Percentiles rank a stretch among this genome's conserved stretches.
phyloP scores from a whole-genome alignment of 2,329 filamentous ascomycete species.

The Pleoardoris graminearum region DNA sequence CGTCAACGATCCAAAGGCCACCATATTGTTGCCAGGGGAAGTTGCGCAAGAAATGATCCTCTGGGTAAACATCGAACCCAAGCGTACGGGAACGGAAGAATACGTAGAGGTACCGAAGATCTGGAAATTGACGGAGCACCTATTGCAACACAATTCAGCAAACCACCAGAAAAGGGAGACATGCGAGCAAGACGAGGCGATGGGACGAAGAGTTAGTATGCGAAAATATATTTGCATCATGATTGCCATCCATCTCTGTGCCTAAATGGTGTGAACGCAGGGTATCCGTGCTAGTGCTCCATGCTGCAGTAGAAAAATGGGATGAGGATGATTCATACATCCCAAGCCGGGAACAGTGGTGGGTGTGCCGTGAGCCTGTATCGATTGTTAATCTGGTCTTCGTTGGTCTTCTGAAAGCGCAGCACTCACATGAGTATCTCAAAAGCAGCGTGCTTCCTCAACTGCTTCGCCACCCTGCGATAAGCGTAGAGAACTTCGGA shows the following conservation, averaged over 20 bases:
- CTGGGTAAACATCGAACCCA: constrained; percentile 45
- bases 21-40: constrained; percentile 47
- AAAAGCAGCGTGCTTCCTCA: constrained; percentile 74
- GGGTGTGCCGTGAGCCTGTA: constrained; percentile 44
- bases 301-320: constrained; percentile 1
- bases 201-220: not conserved
- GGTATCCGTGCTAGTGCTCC: constrained; percentile 22
- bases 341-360: constrained; percentile 46
- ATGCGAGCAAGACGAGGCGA: not conserved
- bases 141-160: constrained; percentile 33
- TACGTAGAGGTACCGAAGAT: constrained; percentile 43
- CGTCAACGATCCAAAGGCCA: constrained; percentile 43
- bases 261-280: constrained; percentile 16
- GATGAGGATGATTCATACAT: constrained; percentile 39
- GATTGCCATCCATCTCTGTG: constrained; percentile 12
- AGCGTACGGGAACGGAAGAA: constrained; percentile 44
- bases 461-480: constrained; percentile 68
- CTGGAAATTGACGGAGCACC: constrained; percentile 44
- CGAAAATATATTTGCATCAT: constrained; percentile 7
- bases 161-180: not conserved
- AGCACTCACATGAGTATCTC: constrained; percentile 74
- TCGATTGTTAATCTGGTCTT: too few relatives aligned
- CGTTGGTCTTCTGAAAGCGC: too few relatives aligned
- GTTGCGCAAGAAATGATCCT: constrained; percentile 42
- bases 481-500: constrained; percentile 66